Conservation (phyloP, 2,329 filamentous ascomycete species). For the Phialocephala subalpina region DNA sequence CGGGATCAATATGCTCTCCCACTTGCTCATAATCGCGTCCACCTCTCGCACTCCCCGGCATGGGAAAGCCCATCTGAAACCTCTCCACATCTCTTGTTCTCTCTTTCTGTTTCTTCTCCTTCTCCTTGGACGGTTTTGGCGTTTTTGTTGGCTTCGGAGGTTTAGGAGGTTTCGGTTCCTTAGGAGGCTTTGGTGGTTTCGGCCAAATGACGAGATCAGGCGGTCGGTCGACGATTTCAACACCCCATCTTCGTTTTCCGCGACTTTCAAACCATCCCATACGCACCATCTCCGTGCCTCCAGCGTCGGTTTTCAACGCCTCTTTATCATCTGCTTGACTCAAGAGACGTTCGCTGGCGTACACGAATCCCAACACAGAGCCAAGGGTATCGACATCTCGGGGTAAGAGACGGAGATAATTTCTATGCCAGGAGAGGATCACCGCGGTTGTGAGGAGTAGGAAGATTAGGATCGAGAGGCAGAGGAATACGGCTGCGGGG, state of each 20-base stretch:
- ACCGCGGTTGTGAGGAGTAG: slow-evolving; percentile 15
- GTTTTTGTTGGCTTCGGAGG: not conserved
- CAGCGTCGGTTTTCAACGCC: not conserved
- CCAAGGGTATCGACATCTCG: slow-evolving; percentile 28
- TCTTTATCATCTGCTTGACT: not conserved
- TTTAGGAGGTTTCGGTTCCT: not conserved
- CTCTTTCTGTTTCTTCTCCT: not conserved
- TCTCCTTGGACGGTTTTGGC: not conserved
- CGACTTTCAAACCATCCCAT: slow-evolving; percentile 21
- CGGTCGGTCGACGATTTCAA: slow-evolving; percentile 21
- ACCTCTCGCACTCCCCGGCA: no score
- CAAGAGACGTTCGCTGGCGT: slow-evolving; percentile 25
- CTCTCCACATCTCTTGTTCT: not conserved
- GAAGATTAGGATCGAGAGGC: slow-evolving; percentile 19
- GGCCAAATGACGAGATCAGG: not conserved
- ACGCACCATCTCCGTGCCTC: not conserved
- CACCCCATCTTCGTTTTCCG: slow-evolving; percentile 22
- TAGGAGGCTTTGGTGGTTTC: not conserved
- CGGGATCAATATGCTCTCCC: no score
- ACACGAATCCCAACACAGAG: slow-evolving; percentile 26
- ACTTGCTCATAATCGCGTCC: no score
- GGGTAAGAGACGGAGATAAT: slow-evolving; percentile 22
- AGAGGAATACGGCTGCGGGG: slow-evolving; percentile 24
- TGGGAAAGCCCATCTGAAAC: not conserved
- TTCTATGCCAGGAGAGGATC: slow-evolving; percentile 7